Evolutionary conservation across 352 stramenopile genomes (phyloP).

Genomic region (Phytophthora boehmeriae): DNA sequence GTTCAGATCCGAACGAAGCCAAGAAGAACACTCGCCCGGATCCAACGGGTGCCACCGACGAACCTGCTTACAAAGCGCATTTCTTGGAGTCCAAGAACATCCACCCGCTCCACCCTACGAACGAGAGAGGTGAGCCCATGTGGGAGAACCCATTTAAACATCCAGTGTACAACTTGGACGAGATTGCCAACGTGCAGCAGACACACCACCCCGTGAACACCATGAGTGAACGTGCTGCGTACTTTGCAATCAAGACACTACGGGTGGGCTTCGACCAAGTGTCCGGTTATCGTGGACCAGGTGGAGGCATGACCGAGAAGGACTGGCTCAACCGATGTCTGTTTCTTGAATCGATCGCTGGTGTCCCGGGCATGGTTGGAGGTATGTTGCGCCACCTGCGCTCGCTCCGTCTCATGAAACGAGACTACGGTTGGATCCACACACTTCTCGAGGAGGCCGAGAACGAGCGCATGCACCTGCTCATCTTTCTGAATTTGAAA

Average conservation of each 20-base stretch:
- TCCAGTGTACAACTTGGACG: constrained; percentile 39
- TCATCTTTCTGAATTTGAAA: constrained; percentile 92
- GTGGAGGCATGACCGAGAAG: constrained; percentile 61
- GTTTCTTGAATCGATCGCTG: constrained; percentile 81
- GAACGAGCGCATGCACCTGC: constrained; percentile 94
- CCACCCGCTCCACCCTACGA: constrained; percentile 14
- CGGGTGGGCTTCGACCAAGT: constrained; percentile 56
- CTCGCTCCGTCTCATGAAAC: constrained; percentile 82
- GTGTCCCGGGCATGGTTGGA: constrained; percentile 79
- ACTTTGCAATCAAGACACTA: constrained; percentile 41
- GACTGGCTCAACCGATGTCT: constrained; percentile 74
- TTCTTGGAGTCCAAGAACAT: constrained; percentile 32
- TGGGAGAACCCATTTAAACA: constrained; percentile 47
- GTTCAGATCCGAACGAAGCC: neutral
- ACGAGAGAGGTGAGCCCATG: constrained; percentile 10
- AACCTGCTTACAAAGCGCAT: constrained; percentile 31
- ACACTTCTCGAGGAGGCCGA: constrained; percentile 92
- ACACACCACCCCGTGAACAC: constrained; percentile 36
- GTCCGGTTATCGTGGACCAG: constrained; percentile 59
- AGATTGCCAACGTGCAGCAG: constrained; percentile 33
- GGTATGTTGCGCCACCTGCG: constrained; percentile 80
- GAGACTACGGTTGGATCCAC: constrained; percentile 92
- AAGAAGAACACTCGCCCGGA: constrained; percentile 2
- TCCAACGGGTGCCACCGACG: constrained; percentile 18
- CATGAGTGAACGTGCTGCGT: constrained; percentile 33